Conservation (phyloP, 768 basidiomycete genomes). For the Melanogaster broomeanus region DNA sequence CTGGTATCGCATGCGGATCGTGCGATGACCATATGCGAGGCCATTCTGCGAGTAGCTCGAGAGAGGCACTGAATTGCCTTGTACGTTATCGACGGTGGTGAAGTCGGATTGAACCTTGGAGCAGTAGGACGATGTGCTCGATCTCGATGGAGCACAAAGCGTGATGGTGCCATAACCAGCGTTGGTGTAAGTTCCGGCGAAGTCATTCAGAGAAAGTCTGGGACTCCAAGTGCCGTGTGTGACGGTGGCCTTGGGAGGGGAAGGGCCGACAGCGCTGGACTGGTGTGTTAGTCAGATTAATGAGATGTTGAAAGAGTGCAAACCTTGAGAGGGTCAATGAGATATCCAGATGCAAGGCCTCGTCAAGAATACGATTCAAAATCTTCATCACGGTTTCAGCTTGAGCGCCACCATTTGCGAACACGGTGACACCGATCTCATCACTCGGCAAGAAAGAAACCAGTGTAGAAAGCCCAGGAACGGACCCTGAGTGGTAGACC, state of each 20-base stretch:
- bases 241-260: background rate
- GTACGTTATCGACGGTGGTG: slow-evolving; percentile 21
- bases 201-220: slow-evolving; percentile 19
- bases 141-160: slow-evolving; percentile 36
- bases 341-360: slow-evolving; percentile 13
- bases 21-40: slow-evolving; percentile 40
- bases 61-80: background rate
- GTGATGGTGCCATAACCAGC: slow-evolving; percentile 40
- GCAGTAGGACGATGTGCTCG: slow-evolving; percentile 24
- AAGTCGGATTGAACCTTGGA: slow-evolving; percentile 29
- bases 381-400: slow-evolving; percentile 8
- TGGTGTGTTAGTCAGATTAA: background rate
- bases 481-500: slow-evolving; percentile 33
- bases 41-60: slow-evolving; percentile 33
- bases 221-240: background rate
- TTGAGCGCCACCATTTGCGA: slow-evolving; percentile 33
- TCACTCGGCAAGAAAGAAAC: slow-evolving; percentile 38
- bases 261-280: background rate
- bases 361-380: slow-evolving; percentile 23
- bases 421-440: slow-evolving; percentile 35
- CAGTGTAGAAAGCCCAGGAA: slow-evolving; percentile 35
- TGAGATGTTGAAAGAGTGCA: background rate
- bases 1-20: slow-evolving; percentile 28
- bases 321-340: slow-evolving; percentile 4
- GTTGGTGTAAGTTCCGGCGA: slow-evolving; percentile 39